Evolutionary conservation across 768 basidiomycete species (phyloP).

Genomic region (Phaeotremella skinneri): DNA sequence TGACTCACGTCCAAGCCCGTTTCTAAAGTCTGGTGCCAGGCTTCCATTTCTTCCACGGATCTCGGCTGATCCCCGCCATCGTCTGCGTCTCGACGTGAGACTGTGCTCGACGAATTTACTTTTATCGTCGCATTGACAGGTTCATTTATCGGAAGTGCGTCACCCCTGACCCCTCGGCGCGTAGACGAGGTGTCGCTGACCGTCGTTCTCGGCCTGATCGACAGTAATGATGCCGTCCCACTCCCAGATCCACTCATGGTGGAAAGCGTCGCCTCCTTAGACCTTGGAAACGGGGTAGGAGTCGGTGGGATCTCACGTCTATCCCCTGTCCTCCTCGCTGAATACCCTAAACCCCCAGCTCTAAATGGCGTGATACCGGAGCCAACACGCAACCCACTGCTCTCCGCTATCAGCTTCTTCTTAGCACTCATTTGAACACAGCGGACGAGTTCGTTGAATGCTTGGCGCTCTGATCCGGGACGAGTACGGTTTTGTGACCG

Average conservation of each 20-base stretch:
- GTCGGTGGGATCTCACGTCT: background rate
- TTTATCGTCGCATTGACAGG: too few species aligned
- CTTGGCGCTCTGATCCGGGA: slow-evolving; percentile 12
- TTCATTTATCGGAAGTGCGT: too few species aligned
- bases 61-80: too few species aligned
- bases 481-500: slow-evolving; percentile 14
- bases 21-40: background rate
- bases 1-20: background rate
- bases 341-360: background rate
- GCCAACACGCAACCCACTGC: background rate
- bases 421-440: background rate
- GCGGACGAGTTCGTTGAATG: slow-evolving; percentile 11
- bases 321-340: background rate
- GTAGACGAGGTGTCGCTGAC: too few species aligned
- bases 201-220: too few species aligned
- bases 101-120: too few species aligned
- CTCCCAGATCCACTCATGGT: background rate
- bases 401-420: background rate
- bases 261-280: background rate
- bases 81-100: too few species aligned
- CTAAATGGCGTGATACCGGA: background rate
- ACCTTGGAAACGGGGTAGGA: background rate
- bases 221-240: background rate
- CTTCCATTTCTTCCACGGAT: background rate
- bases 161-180: too few species aligned